Percentiles rank a stretch among this genome's conserved stretches.
These are phyloP conservation scores for Pythium insidiosum DNA, from an alignment of 352 stramenopile species.

Conservation along the genomic window DNA sequence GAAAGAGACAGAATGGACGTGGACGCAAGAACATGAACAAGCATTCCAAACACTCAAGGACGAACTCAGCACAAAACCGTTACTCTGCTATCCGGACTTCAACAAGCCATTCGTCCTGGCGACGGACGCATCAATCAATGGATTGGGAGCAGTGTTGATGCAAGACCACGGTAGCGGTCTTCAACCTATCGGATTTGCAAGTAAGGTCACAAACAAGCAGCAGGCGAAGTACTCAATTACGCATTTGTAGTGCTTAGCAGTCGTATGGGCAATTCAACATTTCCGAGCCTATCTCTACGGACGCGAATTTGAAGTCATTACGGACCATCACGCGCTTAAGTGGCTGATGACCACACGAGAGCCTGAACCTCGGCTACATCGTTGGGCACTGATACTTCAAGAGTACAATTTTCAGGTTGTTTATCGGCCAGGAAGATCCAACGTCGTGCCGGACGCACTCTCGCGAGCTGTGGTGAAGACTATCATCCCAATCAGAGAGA, in stretches of 20 bases:
- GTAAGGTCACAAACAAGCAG: slow-evolving; percentile 8
- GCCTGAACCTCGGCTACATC: not conserved
- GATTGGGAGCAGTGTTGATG: slow-evolving; percentile 13
- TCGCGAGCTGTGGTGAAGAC: not conserved
- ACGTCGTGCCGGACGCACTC: not conserved
- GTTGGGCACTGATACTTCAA: not conserved
- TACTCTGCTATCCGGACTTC: slow-evolving; percentile 20
- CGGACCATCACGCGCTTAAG: no score
- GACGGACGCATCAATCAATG: slow-evolving; percentile 13
- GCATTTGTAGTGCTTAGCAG: slow-evolving; percentile 15
- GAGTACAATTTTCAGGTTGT: not conserved
- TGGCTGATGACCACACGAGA: slow-evolving; percentile 5
- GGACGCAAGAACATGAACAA: slow-evolving; percentile 5
- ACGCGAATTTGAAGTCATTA: slow-evolving; percentile 1
- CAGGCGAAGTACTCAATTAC: slow-evolving; percentile 17
- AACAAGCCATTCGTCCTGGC: slow-evolving; percentile 12
- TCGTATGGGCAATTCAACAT: not conserved
- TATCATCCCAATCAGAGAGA: slow-evolving; percentile 9
- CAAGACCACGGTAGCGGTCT: slow-evolving; percentile 8
- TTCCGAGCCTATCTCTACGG: not conserved
- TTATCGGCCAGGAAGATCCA: not conserved
- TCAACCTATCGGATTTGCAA: slow-evolving; percentile 10
- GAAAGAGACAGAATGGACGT: slow-evolving; percentile 9
- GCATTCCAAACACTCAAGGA: slow-evolving; percentile 13
- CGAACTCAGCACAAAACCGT: not conserved